Evolutionary conservation across 306 rosid genomes (phyloP).

Genomic region (Canavalia gladiata): DNA sequence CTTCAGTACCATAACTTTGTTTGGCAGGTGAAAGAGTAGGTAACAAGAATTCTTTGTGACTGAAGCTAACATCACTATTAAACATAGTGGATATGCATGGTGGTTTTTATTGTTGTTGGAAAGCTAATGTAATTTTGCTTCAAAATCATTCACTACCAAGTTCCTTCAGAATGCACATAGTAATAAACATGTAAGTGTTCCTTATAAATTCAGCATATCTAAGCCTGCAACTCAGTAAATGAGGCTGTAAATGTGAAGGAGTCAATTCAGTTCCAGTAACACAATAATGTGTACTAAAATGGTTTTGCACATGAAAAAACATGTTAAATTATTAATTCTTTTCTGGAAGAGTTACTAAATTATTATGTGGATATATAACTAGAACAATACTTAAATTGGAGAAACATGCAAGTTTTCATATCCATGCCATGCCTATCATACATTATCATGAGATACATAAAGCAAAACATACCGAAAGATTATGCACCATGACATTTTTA

Average conservation of each 20-base stretch:
- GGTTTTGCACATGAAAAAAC: conserved; percentile 9
- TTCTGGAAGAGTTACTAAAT: conserved; percentile 4
- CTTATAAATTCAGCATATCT: background rate
- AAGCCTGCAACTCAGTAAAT: conserved; percentile 11
- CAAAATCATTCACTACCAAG: conserved; percentile 11
- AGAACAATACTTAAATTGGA: conserved; percentile 18
- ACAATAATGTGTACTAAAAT: conserved; percentile 4
- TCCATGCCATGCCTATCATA: conserved; percentile 18
- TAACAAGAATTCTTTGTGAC: background rate
- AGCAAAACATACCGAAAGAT: conserved; percentile 77
- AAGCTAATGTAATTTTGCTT: conserved; percentile 11
- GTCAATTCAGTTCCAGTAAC: conserved; percentile 25
- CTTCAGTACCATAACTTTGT: no score
- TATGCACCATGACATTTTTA: conserved; percentile 83
- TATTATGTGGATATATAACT: conserved; percentile 4
- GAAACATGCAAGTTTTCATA: conserved; percentile 14
- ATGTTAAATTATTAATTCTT: background rate
- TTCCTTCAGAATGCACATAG: background rate
- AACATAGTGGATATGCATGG: background rate
- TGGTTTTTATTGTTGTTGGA: background rate
- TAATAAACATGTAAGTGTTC: background rate
- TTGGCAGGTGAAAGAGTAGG: no score
- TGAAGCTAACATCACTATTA: background rate
- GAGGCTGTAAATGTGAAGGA: conserved; percentile 30
- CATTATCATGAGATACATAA: conserved; percentile 30